Conservation (phyloP, 148 eudicot species). For the Suaeda aralocaspica region DNA sequence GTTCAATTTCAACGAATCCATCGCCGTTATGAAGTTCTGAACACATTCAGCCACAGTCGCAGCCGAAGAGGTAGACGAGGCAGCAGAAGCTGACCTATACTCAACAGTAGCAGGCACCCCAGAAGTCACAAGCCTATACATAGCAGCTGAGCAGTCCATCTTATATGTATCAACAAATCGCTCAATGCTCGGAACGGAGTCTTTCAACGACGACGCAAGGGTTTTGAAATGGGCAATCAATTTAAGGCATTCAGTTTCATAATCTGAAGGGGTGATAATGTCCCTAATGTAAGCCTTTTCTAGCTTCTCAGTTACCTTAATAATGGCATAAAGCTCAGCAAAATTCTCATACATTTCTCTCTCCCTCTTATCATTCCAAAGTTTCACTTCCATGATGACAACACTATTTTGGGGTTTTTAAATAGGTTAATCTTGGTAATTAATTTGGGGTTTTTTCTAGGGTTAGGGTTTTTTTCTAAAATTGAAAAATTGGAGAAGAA, state of each 20-base stretch:
- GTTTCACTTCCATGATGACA: slow-evolving; percentile 64
- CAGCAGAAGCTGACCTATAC: slow-evolving; percentile 58
- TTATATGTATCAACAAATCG: slow-evolving; percentile 60
- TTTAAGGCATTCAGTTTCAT: slow-evolving; percentile 73
- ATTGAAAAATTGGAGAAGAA: slow-evolving; percentile 64
- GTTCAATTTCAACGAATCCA: slow-evolving; percentile 76
- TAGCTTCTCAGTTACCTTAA: slow-evolving; percentile 78
- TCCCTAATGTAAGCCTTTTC: slow-evolving; percentile 77
- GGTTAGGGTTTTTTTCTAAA: slow-evolving; percentile 32
- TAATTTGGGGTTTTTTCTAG: slow-evolving; percentile 9
- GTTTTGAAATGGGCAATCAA: slow-evolving; percentile 77
- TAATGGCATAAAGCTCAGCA: slow-evolving; percentile 78
- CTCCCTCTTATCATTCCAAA: slow-evolving; percentile 86
- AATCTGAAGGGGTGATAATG: slow-evolving; percentile 51
- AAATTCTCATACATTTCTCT: slow-evolving; percentile 89
- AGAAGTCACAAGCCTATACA: slow-evolving; percentile 62
- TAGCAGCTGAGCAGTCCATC: slow-evolving; percentile 79
- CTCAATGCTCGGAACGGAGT: slow-evolving; percentile 70
- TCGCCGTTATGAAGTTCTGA: slow-evolving; percentile 75
- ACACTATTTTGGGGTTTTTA: background rate
- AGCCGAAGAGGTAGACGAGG: slow-evolving; percentile 39
- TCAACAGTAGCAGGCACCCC: slow-evolving; percentile 92
- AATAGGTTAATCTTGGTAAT: background rate
- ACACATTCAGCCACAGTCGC: slow-evolving; percentile 74
- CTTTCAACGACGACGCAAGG: slow-evolving; percentile 55